Base-by-base conservation (phyloP, 2,329 filamentous ascomycete species). In the Penicillium janthinellum region DNA sequence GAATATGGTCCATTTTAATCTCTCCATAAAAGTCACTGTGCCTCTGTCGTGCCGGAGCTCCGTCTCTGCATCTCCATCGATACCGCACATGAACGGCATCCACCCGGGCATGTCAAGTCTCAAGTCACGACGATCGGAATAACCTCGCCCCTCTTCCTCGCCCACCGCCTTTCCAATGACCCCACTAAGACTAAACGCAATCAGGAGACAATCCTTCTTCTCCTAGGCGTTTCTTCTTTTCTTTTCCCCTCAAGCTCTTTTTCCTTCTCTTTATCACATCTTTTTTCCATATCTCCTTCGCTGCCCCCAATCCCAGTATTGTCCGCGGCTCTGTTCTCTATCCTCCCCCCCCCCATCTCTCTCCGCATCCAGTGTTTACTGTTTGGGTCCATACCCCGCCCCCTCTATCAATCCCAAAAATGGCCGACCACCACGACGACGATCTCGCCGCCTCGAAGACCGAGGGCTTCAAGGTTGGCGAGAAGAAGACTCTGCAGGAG, bases 401-500 rank as follows among this genome's bases (percentile, higher is more conserved):
- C 49, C 35, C 17, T 56, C 61, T 60, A 60, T 54, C 57, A 65
- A 56, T 49, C 38, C 37, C 38, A 77, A 83, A 70, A 71, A 91
- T 91, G 89, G 83, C 88, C 68, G 84, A 87, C 70, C 82, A 86
- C 73, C 82, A 88, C 66, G 85, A 91, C 12, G 92, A 96, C 63
- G 94, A 98, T 73, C 87, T 94, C 68, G 83, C 90, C 78, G 89
- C 92, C 65, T 90, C 95, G 82, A 86, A 89, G 81, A 97, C 93
- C 67, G 89, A 93, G 81, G 94, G 94, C 76, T 98, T 97, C 89
- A 97, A 96, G 87, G 90, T 97, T 75, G 93, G 92, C 69, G 92
- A 97, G 86, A 97, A 97, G 89, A 96, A 98, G 86, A 96, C 91
- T 70, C 85, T 99, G 74, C 91, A 94, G 66, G 91, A 97, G 79